A percentile compares a stretch with the other conserved stretches of the same genome.
Evolutionary conservation across 2,329 filamentous ascomycete genomes (phyloP).

Genomic region (Pestalotiopsis fici): DNA sequence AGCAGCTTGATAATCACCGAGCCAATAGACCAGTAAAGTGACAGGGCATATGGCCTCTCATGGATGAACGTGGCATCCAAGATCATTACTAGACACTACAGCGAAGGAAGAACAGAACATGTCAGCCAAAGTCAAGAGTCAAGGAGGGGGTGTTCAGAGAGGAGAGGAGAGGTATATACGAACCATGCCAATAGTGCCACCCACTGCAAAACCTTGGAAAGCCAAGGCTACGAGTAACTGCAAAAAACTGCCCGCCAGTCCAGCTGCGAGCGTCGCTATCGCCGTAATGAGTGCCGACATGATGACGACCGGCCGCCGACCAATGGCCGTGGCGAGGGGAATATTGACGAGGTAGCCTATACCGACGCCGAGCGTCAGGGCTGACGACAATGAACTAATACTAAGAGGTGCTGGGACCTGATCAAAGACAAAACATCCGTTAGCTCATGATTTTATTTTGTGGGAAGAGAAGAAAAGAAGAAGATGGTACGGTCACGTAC

Average conservation of each 20-base stretch:
- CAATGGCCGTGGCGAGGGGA: constrained; percentile 33
- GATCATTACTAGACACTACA: constrained; percentile 33
- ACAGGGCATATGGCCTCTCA: constrained; percentile 33
- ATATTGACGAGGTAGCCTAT: constrained; percentile 32
- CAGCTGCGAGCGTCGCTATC: constrained; percentile 27
- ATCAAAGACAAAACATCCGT: neutral
- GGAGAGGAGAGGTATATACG: neutral
- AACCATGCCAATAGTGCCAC: constrained; percentile 30
- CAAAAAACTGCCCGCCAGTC: constrained; percentile 23
- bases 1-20: constrained; percentile 22
- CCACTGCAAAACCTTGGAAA: constrained; percentile 33
- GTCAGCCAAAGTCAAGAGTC: neutral
- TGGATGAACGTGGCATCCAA: constrained; percentile 40
- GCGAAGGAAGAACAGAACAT: neutral
- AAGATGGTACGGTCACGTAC: neutral
- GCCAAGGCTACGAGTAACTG: constrained; percentile 28
- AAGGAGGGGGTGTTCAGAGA: neutral
- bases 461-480: neutral
- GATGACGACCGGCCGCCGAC: constrained; percentile 36
- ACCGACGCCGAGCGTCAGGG: constrained; percentile 28
- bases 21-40: constrained; percentile 32
- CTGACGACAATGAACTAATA: constrained; percentile 28
- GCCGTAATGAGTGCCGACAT: constrained; percentile 27
- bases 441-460: neutral
- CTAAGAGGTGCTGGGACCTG: constrained; percentile 25